phyloP scores from a whole-genome alignment of 2,329 filamentous ascomycete species.

The Lithohypha guttulata region DNA sequence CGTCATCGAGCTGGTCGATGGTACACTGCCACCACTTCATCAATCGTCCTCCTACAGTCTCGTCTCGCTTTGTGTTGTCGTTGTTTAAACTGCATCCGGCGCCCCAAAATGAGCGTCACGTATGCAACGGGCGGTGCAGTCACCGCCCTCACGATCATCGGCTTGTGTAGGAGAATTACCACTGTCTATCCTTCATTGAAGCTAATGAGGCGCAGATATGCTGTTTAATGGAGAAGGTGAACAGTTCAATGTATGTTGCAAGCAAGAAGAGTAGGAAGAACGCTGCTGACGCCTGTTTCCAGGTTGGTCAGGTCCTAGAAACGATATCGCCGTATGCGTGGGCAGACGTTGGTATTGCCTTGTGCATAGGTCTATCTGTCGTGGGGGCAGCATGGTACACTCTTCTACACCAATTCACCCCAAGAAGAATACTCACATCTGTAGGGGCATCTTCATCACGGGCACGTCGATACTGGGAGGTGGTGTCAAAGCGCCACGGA shows the following conservation, averaged over 20 bases:
- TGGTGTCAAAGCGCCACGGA: constrained; percentile 90
- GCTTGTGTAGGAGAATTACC: constrained; percentile 55
- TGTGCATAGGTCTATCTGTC: constrained; percentile 93
- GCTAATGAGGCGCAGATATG: constrained; percentile 59
- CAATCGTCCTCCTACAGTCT: no score
- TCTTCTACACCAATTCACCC: neutral
- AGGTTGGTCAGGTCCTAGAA: constrained; percentile 91
- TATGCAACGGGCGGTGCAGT: constrained; percentile 61
- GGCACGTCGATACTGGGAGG: constrained; percentile 95
- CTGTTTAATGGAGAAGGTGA: constrained; percentile 95
- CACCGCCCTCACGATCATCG: constrained; percentile 60
- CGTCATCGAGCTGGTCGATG: no score
- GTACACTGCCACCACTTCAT: no score
- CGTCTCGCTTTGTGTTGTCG: neutral
- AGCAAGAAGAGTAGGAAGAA: neutral
- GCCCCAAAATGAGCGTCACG: constrained; percentile 52
- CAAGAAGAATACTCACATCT: constrained; percentile 10
- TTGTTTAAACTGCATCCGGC: neutral
- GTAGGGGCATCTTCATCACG: constrained; percentile 96
- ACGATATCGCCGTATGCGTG: constrained; percentile 88
- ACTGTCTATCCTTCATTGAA: constrained; percentile 3
- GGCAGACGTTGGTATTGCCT: constrained; percentile 78
- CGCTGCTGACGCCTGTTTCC: no score
- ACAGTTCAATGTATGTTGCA: constrained; percentile 68
- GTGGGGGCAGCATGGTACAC: constrained; percentile 90